These are phyloP conservation scores for Sodiomyces alkalinus DNA, from an alignment of 2,329 filamentous ascomycete species.

Conservation along the genomic window DNA sequence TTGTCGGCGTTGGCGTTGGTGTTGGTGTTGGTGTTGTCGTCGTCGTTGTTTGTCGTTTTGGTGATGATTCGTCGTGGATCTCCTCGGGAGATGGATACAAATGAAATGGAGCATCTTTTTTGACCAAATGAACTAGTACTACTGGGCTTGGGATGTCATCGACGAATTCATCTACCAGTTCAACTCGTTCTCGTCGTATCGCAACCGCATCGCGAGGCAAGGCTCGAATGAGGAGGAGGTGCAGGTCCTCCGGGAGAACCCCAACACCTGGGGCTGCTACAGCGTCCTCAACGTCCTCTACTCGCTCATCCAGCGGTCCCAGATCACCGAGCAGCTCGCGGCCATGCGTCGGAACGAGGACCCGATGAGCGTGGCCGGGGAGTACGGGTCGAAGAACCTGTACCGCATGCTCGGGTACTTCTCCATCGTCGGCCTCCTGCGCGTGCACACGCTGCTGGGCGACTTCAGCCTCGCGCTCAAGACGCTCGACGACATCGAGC, in stretches of 20 bases:
- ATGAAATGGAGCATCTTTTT: slow-evolving; percentile 8
- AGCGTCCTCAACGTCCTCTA: slow-evolving; percentile 98
- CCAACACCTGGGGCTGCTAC: slow-evolving; percentile 99
- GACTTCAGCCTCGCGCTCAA: slow-evolving; percentile 98
- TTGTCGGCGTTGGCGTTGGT: too few relatives aligned
- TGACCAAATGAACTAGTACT: slow-evolving; percentile 49
- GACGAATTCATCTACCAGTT: slow-evolving; percentile 99
- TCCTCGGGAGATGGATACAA: neutral
- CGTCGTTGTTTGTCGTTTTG: too few relatives aligned
- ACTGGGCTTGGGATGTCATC: slow-evolving; percentile 99
- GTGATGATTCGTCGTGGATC: too few relatives aligned
- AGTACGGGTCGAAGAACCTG: slow-evolving; percentile 85
- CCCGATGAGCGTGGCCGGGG: slow-evolving; percentile 71
- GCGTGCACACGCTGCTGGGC: slow-evolving; percentile 89
- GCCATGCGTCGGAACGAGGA: slow-evolving; percentile 94
- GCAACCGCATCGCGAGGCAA: slow-evolving; percentile 75
- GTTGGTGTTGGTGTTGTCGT: too few relatives aligned
- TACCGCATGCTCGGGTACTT: slow-evolving; percentile 99
- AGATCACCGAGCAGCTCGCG: slow-evolving; percentile 93
- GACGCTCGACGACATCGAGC: slow-evolving; percentile 97
- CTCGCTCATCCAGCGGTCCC: slow-evolving; percentile 94
- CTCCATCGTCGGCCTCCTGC: slow-evolving; percentile 92
- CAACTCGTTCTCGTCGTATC: slow-evolving; percentile 97
- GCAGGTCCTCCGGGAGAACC: slow-evolving; percentile 82
- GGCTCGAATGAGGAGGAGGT: slow-evolving; percentile 84